A percentile compares a stretch with the other conserved stretches of the same genome.
phyloP scores from a whole-genome alignment of 2,329 filamentous ascomycete genomes.

The Phoma sp. region DNA sequence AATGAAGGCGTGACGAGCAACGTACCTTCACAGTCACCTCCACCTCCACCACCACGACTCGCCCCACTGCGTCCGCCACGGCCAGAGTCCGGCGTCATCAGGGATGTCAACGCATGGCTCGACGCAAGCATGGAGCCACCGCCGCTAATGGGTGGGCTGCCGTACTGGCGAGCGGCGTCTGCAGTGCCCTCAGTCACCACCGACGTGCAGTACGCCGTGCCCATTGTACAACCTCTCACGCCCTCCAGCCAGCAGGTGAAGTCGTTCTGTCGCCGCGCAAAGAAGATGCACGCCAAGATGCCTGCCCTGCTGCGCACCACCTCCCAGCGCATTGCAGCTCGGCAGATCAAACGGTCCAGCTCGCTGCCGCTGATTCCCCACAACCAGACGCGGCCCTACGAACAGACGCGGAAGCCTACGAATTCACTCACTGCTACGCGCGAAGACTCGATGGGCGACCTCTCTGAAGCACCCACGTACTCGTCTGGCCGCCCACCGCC shows the following conservation, averaged over 20 bases:
- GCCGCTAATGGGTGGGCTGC: slow-evolving; percentile 41
- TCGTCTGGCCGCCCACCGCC: slow-evolving; percentile 40
- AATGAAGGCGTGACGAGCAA: no score
- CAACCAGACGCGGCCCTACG: slow-evolving; percentile 15
- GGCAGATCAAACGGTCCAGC: slow-evolving; percentile 28
- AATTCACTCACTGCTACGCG: slow-evolving; percentile 1
- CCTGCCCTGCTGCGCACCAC: slow-evolving; percentile 31
- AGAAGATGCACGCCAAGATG: slow-evolving; percentile 40
- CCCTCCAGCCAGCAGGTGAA: slow-evolving; percentile 30
- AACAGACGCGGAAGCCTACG: no score
- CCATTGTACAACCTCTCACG: slow-evolving; percentile 30
- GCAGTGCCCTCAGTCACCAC: slow-evolving; percentile 7
- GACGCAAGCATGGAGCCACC: slow-evolving; percentile 37
- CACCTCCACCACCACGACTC: slow-evolving; percentile 15
- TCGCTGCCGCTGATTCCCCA: slow-evolving; percentile 34
- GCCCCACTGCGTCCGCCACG: slow-evolving; percentile 32
- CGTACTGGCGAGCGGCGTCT: slow-evolving; percentile 40
- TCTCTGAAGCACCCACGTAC: slow-evolving; percentile 45
- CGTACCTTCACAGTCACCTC: not conserved
- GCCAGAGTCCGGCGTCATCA: slow-evolving; percentile 33
- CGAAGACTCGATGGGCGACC: slow-evolving; percentile 40
- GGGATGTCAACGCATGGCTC: slow-evolving; percentile 43
- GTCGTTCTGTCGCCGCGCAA: slow-evolving; percentile 35
- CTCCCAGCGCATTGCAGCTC: slow-evolving; percentile 19
- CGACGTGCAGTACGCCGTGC: slow-evolving; percentile 37